Evolutionary conservation across 2,329 filamentous ascomycete genomes (phyloP), one percentile per base, ranked within the genome.

Genomic region (Capronia epimyces): DNA sequence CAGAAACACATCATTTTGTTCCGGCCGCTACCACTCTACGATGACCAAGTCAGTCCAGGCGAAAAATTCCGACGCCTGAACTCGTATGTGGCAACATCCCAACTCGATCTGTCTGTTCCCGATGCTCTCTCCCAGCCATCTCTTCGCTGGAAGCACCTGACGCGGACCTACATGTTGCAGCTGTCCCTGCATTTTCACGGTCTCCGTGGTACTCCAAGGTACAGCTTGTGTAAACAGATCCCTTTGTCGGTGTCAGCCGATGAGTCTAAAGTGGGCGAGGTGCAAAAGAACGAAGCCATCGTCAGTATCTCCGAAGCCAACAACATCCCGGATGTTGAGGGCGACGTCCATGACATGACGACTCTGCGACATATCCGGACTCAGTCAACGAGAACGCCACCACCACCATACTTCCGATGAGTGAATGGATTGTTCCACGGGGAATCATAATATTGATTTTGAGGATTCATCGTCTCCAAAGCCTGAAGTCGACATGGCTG

Each of bases 321-420:
- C 15, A 8, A 22, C 15, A 29, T 13, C 7, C 18, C 32, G 3
- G 47, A 31, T 2, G 48, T 43, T 8, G 50, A 57, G 24, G 31
- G 15, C 10, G 22, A 37, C 16, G 27, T 13, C 15, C 42, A 37
- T 20, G 37, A 32, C 13, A 20, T 37, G 7, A 22, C n/a, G 24
- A 10, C 27, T n/a, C 20, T 24, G 21, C 10, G 20, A 4, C 15
- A 42, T 20, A 25, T 25, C 24, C 12, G 36, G 29, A 36, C 40
- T 22, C 31, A 34, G 16, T 13, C 32, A 3, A 10, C 42, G 15
- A 43, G 53, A 34, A 55, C 52, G 9, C 55, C 55, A 9, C 55
- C 55, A 13, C 55, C 55, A 1, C 42, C 52, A 7, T 57, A 57
- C 45, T 57, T 57, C 27, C 48, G 46, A 46, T 57, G 52, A 57